These are phyloP conservation scores for Penicillium coprophilum DNA, from an alignment of 495 filamentous ascomycete species.

Conservation along the genomic window DNA sequence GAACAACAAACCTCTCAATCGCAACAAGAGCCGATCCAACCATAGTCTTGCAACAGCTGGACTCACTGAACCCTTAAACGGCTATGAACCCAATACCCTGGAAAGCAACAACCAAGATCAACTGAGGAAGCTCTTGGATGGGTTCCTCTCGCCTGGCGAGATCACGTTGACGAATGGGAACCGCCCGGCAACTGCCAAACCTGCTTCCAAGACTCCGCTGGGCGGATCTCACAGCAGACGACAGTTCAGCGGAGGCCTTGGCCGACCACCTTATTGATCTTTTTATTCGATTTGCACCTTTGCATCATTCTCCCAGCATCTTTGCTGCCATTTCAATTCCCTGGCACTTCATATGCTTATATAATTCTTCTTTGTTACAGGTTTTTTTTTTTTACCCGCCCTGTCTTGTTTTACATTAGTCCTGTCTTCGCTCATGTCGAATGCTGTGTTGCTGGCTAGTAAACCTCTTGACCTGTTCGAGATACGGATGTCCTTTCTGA, in stretches of 20 bases:
- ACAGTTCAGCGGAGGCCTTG: constrained; percentile 35
- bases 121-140: constrained; percentile 40
- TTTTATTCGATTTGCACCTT: constrained; percentile 20
- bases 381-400: background rate
- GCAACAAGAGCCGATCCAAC: constrained; percentile 42
- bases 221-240: constrained; percentile 25
- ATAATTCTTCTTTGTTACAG: constrained; percentile 8
- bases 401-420: background rate
- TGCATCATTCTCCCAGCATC: constrained; percentile 10
- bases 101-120: constrained; percentile 32
- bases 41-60: constrained; percentile 32
- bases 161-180: constrained; percentile 19
- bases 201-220: constrained; percentile 18
- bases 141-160: constrained; percentile 34
- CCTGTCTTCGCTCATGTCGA: constrained; percentile 3
- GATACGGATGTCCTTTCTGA: constrained; percentile 4
- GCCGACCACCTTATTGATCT: constrained; percentile 45
- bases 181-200: constrained; percentile 16
- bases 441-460: constrained; percentile 2
- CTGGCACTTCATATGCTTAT: constrained; percentile 25
- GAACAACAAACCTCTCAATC: constrained; percentile 31
- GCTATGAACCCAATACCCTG: constrained; percentile 16
- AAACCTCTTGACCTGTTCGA: background rate
- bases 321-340: constrained; percentile 1
- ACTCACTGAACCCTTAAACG: constrained; percentile 12